phyloP scores from a whole-genome alignment of 352 stramenopile species.

The Globisporangium paddicum region DNA sequence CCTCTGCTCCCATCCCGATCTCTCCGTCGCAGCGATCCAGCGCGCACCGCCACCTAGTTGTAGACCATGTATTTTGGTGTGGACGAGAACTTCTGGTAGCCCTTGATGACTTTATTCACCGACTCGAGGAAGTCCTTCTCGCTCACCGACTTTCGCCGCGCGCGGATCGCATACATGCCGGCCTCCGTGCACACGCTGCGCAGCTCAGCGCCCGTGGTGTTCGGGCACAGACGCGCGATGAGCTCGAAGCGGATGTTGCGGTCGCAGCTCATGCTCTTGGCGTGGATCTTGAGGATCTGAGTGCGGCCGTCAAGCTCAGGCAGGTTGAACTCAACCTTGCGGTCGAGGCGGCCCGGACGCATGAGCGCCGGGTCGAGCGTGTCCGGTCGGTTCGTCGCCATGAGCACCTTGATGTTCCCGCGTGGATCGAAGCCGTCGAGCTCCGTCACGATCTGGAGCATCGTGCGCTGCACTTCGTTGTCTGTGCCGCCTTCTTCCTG shows the following conservation, averaged over 20 bases:
- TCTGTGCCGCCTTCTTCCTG: constrained; percentile 94
- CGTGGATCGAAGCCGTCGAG: constrained; percentile 98
- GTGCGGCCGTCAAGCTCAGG: constrained; percentile 97
- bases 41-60: constrained; percentile 80
- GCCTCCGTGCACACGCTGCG: constrained; percentile 98
- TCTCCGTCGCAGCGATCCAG: background rate
- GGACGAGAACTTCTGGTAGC: constrained; percentile 99
- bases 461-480: constrained; percentile 99
- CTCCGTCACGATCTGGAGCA: constrained; percentile 99
- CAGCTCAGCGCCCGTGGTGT: constrained; percentile 98
- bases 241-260: constrained; percentile 99
- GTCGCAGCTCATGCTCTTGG: constrained; percentile 99
- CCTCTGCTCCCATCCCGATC: background rate
- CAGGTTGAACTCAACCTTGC: constrained; percentile 99
- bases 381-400: constrained; percentile 98
- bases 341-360: constrained; percentile 95
- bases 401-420: constrained; percentile 99
- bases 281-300: constrained; percentile 99
- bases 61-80: constrained; percentile 99
- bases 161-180: constrained; percentile 98
- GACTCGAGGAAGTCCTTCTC: constrained; percentile 99
- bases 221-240: constrained; percentile 96
- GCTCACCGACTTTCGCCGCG: constrained; percentile 96
- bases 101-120: constrained; percentile 99
- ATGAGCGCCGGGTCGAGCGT: constrained; percentile 96